Percentiles rank a stretch among this genome's conserved stretches.
Evolutionary conservation across 2,329 filamentous ascomycete species (phyloP).

Genomic region (Fusarium nurragi): DNA sequence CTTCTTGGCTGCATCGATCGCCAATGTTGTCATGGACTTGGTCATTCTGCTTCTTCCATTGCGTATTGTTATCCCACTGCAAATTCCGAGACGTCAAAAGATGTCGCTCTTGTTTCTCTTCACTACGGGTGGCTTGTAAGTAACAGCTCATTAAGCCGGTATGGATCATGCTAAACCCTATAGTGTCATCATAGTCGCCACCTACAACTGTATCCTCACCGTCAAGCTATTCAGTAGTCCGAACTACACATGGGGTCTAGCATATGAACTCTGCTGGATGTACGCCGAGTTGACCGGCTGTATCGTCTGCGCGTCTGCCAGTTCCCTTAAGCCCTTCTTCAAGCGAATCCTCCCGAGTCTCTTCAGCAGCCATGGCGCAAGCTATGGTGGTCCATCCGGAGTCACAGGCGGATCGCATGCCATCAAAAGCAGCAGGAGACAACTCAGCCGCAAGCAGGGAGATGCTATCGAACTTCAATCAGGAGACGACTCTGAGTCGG

Average conservation of each 20-base stretch:
- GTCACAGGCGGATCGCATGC: slow-evolving; percentile 15
- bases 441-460: slow-evolving; percentile 31
- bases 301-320: slow-evolving; percentile 39
- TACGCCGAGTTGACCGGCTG: slow-evolving; percentile 40
- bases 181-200: slow-evolving; percentile 36
- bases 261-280: slow-evolving; percentile 41
- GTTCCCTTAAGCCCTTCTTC: slow-evolving; percentile 37
- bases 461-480: slow-evolving; percentile 39
- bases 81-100: slow-evolving; percentile 35
- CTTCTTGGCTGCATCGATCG: slow-evolving; percentile 37
- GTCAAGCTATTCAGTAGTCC: slow-evolving; percentile 30
- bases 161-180: accelerated
- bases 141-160: accelerated
- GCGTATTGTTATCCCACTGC: slow-evolving; percentile 25
- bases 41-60: slow-evolving; percentile 30
- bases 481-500: slow-evolving; percentile 32
- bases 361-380: slow-evolving; percentile 17
- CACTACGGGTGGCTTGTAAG: slow-evolving; percentile 38
- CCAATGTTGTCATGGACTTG: slow-evolving; percentile 39
- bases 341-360: slow-evolving; percentile 24
- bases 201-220: slow-evolving; percentile 38
- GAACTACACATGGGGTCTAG: slow-evolving; percentile 39
- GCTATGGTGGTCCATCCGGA: slow-evolving; percentile 10
- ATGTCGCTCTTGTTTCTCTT: slow-evolving; percentile 31
- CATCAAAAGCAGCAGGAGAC: slow-evolving; percentile 19